Conservation (phyloP, 352 stramenopile genomes). For the Blastocystis hominis region DNA sequence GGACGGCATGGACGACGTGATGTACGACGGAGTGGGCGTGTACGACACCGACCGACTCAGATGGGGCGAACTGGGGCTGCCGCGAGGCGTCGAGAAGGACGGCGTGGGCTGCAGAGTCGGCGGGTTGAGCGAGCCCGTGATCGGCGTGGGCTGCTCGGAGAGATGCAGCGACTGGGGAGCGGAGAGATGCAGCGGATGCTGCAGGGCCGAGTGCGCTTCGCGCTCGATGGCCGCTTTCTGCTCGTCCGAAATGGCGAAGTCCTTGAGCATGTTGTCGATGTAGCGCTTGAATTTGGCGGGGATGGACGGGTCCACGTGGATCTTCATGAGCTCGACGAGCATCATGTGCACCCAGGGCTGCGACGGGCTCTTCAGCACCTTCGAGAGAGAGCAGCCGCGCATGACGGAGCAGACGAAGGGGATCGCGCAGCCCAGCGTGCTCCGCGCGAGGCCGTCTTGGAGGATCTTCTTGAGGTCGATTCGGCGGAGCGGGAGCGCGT, state of each 20-base stretch:
- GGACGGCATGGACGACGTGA: background rate
- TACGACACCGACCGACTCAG: background rate
- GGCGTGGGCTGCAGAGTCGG: background rate
- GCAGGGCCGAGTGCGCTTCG: background rate
- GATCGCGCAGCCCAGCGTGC: background rate
- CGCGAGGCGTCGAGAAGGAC: background rate
- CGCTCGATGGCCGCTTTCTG: background rate
- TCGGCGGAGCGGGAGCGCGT: background rate
- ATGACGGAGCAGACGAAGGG: background rate
- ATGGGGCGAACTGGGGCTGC: background rate
- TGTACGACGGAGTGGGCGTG: background rate
- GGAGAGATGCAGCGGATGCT: background rate
- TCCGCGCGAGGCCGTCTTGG: background rate
- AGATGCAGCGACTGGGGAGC: background rate
- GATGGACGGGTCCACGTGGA: background rate
- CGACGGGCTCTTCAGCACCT: background rate
- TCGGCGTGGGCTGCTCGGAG: background rate
- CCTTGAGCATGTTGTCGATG: background rate
- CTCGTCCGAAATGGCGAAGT: background rate
- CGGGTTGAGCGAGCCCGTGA: background rate
- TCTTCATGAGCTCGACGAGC: background rate
- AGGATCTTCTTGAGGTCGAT: background rate
- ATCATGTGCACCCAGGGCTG: conserved; percentile 21
- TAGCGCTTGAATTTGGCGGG: background rate
- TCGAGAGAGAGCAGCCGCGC: background rate